Evolutionary conservation across 208 protist genomes (phyloP).

Genomic region (Crithidia fasciculata): DNA sequence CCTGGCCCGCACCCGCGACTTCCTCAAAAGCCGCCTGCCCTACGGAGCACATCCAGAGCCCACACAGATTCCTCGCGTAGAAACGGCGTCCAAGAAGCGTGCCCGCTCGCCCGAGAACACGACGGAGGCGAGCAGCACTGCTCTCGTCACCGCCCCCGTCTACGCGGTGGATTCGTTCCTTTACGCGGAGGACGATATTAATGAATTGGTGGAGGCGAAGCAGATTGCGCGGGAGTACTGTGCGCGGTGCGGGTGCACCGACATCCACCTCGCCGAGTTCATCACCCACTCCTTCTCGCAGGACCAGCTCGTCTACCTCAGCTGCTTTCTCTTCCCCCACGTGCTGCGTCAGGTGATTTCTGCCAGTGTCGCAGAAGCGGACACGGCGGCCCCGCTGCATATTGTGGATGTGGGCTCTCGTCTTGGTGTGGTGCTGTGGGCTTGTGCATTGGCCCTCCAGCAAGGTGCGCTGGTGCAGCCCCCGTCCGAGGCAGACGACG

Average conservation of each 20-base stretch:
- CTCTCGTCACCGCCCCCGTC: constrained; percentile 34
- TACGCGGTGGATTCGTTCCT: constrained; percentile 82
- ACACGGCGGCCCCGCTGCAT: constrained; percentile 4
- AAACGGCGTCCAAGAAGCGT: constrained; percentile 16
- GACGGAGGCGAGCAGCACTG: neutral
- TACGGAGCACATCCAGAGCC: constrained; percentile 59
- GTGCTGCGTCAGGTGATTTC: constrained; percentile 4
- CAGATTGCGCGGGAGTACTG: constrained; percentile 75
- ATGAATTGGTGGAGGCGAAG: constrained; percentile 50
- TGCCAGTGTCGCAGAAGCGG: neutral
- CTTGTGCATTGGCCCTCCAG: constrained; percentile 62
- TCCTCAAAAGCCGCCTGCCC: constrained; percentile 47
- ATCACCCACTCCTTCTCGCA: constrained; percentile 88
- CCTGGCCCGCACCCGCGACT: constrained; percentile 49
- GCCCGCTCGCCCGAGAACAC: constrained; percentile 5
- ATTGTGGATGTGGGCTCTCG: constrained; percentile 83
- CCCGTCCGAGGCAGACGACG: constrained; percentile 8
- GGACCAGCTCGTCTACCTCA: constrained; percentile 81
- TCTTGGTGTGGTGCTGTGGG: constrained; percentile 70
- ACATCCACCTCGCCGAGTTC: constrained; percentile 66
- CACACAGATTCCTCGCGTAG: constrained; percentile 10
- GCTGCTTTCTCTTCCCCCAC: constrained; percentile 63
- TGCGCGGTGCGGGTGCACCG: constrained; percentile 54
- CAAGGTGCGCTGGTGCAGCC: constrained; percentile 32
- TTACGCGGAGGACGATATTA: constrained; percentile 74